Percentiles rank a stretch among this genome's conserved stretches.
Conservation (phyloP, 2,329 filamentous ascomycete genomes). For the Colletotrichum salicis region DNA sequence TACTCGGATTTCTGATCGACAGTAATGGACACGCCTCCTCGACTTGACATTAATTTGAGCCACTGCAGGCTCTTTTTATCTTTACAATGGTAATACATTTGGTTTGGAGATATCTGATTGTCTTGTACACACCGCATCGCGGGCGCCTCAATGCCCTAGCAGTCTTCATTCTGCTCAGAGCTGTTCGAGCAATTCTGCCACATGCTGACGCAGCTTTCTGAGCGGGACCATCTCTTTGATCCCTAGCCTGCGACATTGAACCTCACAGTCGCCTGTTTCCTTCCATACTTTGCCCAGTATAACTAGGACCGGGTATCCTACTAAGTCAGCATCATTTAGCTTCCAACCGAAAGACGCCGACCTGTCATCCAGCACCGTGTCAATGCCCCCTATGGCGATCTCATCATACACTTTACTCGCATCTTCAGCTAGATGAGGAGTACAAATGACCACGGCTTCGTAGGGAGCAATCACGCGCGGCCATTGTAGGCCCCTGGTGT, state of each 20-base stretch:
- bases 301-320: constrained; percentile 87
- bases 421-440: constrained; percentile 56
- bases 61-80: neutral
- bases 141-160: neutral
- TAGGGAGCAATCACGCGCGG: constrained; percentile 87
- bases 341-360: constrained; percentile 80
- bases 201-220: constrained; percentile 56
- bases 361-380: constrained; percentile 81
- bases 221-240: constrained; percentile 69
- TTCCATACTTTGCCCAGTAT: constrained; percentile 80
- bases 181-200: constrained; percentile 59
- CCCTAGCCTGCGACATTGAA: constrained; percentile 79
- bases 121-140: neutral
- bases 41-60: neutral
- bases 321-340: constrained; percentile 86
- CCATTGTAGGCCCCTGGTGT: constrained; percentile 85
- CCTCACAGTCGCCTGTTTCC: constrained; percentile 70
- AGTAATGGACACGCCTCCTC: too few relatives aligned
- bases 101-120: neutral
- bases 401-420: constrained; percentile 72
- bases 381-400: constrained; percentile 58
- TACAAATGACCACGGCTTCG: constrained; percentile 74
- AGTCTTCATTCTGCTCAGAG: constrained; percentile 50
- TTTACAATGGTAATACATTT: neutral
- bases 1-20: too few relatives aligned